Percentiles rank a stretch among this genome's conserved stretches.
Conservation (phyloP, 106 monocot species). For the Amphibolis antarctica region DNA sequence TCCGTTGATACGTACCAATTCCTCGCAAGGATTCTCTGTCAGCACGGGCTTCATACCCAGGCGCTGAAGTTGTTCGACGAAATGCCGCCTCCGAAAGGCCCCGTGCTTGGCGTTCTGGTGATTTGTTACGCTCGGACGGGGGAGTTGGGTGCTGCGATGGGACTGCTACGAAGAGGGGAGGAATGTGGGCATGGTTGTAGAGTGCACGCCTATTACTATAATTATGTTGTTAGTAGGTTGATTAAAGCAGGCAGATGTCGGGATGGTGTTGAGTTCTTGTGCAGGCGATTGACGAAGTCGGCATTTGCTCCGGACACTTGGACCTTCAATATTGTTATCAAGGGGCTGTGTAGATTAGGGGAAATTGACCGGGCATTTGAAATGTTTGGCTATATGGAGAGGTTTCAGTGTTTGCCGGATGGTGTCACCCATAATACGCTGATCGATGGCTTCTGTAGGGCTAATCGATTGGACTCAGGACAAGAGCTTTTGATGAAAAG, state of each 20-base stretch:
- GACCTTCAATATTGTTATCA: conserved; percentile 53
- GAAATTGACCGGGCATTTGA: conserved; percentile 45
- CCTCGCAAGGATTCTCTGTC: conserved; percentile 14
- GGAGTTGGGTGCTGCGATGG: conserved; percentile 22
- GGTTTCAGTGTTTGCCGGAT: conserved; percentile 44
- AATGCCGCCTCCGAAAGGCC: conserved; percentile 27
- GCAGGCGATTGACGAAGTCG: conserved; percentile 7
- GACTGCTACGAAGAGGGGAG: conserved; percentile 19
- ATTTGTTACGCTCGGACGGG: conserved; percentile 14
- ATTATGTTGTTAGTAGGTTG: conserved; percentile 30
- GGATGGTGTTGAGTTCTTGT: conserved; percentile 37
- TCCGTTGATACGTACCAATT: neutral
- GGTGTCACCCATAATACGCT: conserved; percentile 40
- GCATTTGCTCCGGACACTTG: conserved; percentile 39
- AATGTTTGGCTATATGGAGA: conserved; percentile 35
- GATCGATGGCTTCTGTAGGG: conserved; percentile 46
- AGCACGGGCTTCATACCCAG: conserved; percentile 8
- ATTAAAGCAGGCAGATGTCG: conserved; percentile 8
- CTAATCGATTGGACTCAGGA: conserved; percentile 28
- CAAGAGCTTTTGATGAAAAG: conserved; percentile 28
- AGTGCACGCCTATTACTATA: conserved; percentile 18
- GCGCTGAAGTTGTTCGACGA: conserved; percentile 47
- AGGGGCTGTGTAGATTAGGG: conserved; percentile 36
- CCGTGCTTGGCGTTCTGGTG: conserved; percentile 20
- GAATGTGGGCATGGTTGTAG: conserved; percentile 9